Evolutionary conservation across 139 green algal species (phyloP), one percentile per base, ranked within the genome.

Genomic region (Chlorella sp.): DNA sequence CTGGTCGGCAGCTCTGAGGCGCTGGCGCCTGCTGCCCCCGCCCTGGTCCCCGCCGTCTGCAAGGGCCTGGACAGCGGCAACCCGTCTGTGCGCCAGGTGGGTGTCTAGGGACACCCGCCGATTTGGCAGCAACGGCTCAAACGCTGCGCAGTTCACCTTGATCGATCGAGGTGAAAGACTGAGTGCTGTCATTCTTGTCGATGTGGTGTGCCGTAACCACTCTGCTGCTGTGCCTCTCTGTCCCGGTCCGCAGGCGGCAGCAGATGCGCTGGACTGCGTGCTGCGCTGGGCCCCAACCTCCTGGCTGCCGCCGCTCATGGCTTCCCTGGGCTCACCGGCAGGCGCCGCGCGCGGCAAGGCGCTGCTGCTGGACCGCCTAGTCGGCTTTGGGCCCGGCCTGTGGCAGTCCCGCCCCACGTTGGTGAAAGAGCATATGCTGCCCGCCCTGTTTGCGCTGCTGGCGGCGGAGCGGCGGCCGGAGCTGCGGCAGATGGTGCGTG

Each of bases 41-140:
- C 55, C 55, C 75, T 81, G 32, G 18, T 70, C 7, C 75, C 75
- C 6, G 75, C 75, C 32, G 26, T 57, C 25, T 81, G 75, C 75
- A 81, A 81, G 75, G 69, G 34, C 23, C 23, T 69, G 23, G 75
- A 81, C 75, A 56, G 30, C 11, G 75, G 75, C 56, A 81, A 81
- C 75, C 75, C 75, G 12, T 69, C 55, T 39, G 51, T 81, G 47
- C 73, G 73, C 18, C 73, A 80, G 73, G 73, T 80, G 73, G 51
- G 73, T 34, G 17, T 13, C 44, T 15, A 11, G 26, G 9, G 13
- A 32, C 1, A 47, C 6, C 18, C 30, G 16, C 32, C 16, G 34
- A 32, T 32, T 30, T 74, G 34, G 23, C 41, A 32, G 32, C 12
- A 4, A 55, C n/a, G n/a, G n/a, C 2, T 25, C 34, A 25, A n/a